Conservation (phyloP, 2,329 filamentous ascomycete species). For the Aplosporella prunicola region DNA sequence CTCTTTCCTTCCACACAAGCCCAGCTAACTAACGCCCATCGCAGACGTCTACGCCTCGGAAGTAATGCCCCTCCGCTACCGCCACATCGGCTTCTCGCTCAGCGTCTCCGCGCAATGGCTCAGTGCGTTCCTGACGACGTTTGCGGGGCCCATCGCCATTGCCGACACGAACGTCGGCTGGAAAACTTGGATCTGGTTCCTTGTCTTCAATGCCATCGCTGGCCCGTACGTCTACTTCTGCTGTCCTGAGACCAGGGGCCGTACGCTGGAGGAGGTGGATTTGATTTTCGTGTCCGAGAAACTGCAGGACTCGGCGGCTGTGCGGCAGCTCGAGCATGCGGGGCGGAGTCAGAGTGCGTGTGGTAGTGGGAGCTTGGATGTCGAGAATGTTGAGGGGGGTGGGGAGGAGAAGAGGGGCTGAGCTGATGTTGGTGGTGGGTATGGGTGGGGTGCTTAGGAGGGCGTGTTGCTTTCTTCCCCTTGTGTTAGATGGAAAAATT, state of each 20-base stretch:
- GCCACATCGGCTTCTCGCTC: slow-evolving; percentile 26
- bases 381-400: too few relatives aligned
- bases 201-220: slow-evolving; percentile 23
- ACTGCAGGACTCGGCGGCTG: slow-evolving; percentile 6
- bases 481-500: too few relatives aligned
- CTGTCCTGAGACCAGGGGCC: slow-evolving; percentile 20
- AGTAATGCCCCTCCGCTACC: slow-evolving; percentile 26
- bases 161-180: slow-evolving; percentile 20
- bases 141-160: slow-evolving; percentile 26
- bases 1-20: neutral
- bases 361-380: too few relatives aligned
- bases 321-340: slow-evolving; percentile 9
- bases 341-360: too few relatives aligned
- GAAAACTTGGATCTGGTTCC: slow-evolving; percentile 27
- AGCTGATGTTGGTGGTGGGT: too few relatives aligned
- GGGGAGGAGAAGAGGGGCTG: too few relatives aligned
- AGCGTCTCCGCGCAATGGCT: slow-evolving; percentile 26
- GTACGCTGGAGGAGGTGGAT: slow-evolving; percentile 22
- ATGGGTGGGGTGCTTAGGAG: too few relatives aligned
- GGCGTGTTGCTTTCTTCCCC: too few relatives aligned
- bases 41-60: slow-evolving; percentile 26
- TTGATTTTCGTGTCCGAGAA: slow-evolving; percentile 9
- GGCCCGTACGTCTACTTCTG: slow-evolving; percentile 25
- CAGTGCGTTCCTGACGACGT: slow-evolving; percentile 28
- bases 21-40: neutral